Conservation (phyloP, 257 asterid species). For the Cinchona pubescens region DNA sequence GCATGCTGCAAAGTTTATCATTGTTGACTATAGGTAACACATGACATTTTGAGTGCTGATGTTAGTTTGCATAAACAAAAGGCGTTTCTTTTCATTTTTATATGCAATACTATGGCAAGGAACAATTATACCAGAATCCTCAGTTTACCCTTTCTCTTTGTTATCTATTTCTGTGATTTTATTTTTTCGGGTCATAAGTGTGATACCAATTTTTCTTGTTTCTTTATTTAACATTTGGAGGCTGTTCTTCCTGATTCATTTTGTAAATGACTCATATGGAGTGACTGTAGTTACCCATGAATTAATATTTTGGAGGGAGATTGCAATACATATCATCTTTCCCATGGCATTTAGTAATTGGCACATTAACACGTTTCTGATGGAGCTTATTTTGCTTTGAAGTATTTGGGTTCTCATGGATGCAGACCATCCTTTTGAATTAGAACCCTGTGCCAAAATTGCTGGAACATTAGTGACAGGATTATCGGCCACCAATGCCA, state of each 20-base stretch:
- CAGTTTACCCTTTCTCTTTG: neutral
- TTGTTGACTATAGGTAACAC: neutral
- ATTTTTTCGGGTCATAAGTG: neutral
- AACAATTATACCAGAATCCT: neutral
- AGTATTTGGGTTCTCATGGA: neutral
- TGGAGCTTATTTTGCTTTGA: neutral
- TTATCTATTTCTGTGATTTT: neutral
- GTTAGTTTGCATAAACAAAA: neutral
- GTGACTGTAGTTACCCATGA: neutral
- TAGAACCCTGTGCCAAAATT: neutral
- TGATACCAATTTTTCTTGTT: neutral
- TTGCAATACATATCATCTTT: neutral
- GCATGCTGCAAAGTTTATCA: neutral
- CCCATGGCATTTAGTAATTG: neutral
- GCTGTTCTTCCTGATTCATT: neutral
- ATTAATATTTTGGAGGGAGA: conserved; percentile 1
- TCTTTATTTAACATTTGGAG: neutral
- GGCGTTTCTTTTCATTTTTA: neutral
- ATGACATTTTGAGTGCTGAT: neutral
- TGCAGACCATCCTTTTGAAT: neutral
- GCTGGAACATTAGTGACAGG: neutral
- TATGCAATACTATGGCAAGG: neutral
- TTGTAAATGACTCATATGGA: neutral
- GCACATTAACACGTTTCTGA: neutral
- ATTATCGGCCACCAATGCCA: neutral